A percentile compares a stretch with the other conserved stretches of the same genome.
Evolutionary conservation across 2,329 filamentous ascomycete species (phyloP).

Genomic region (Purpureocillium lavendulum): DNA sequence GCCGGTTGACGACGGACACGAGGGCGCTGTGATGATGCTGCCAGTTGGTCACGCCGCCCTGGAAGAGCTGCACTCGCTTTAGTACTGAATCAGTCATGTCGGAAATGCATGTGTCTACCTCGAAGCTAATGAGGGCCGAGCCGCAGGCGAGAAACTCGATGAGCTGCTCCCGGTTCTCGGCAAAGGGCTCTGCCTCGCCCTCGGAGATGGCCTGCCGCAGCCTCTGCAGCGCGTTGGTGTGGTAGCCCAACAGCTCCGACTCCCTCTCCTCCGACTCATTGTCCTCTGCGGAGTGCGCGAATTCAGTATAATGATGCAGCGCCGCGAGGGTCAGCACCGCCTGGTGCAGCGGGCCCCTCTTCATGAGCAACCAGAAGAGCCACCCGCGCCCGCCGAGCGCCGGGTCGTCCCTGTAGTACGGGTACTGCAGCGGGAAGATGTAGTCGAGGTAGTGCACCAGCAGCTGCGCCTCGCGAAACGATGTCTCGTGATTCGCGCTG

Average conservation of each 20-base stretch:
- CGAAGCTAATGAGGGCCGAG: conserved; percentile 16
- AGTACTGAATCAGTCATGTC: too few relatives aligned
- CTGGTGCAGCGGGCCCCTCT: conserved; percentile 13
- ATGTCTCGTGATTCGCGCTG: not conserved
- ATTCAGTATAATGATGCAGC: conserved; percentile 15
- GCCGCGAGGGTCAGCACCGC: conserved; percentile 17
- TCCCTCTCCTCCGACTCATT: conserved; percentile 9
- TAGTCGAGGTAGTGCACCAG: conserved; percentile 19
- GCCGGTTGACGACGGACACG: conserved; percentile 6
- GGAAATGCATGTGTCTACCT: conserved; percentile 7
- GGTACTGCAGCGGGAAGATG: conserved; percentile 17
- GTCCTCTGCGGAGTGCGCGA: conserved; percentile 2
- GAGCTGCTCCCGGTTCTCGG: conserved; percentile 9
- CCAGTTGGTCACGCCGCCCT: conserved; percentile 12
- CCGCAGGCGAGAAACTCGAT: conserved; percentile 17
- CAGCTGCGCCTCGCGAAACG: conserved; percentile 16
- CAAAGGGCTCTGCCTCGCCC: conserved; percentile 5
- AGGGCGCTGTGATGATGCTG: conserved; percentile 12
- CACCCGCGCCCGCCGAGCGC: conserved; percentile 16
- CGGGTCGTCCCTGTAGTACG: conserved; percentile 15
- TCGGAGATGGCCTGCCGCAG: conserved; percentile 11
- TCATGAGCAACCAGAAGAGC: conserved; percentile 14
- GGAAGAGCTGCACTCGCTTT: conserved; percentile 6
- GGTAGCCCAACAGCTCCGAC: conserved; percentile 13
- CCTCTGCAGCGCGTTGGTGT: conserved; percentile 16